These are phyloP conservation scores for Cyclocybe aegerita DNA, from an alignment of 768 basidiomycete species.

Conservation along the genomic window DNA sequence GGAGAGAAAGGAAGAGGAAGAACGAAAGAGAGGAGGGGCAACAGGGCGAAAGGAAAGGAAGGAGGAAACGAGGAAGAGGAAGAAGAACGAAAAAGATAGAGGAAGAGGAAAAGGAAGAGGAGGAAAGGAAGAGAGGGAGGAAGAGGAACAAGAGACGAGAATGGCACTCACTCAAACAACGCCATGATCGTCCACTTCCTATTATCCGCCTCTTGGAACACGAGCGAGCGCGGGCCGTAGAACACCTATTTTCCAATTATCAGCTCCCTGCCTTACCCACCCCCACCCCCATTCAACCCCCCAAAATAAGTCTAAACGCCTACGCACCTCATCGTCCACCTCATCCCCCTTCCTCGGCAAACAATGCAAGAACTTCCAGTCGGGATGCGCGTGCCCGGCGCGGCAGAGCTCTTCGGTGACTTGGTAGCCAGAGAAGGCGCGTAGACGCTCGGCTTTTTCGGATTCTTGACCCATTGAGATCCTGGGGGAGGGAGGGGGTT, in stretches of 20 bases:
- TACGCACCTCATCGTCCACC: conserved; percentile 88
- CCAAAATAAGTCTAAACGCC: too few species aligned
- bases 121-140: background rate
- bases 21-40: too few species aligned
- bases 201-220: conserved; percentile 94
- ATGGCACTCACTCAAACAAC: conserved; percentile 70
- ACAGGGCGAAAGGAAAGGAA: too few species aligned
- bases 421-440: conserved; percentile 91
- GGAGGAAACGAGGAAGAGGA: too few species aligned
- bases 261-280: too few species aligned
- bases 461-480: conserved; percentile 99
- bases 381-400: conserved; percentile 75
- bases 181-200: conserved; percentile 98
- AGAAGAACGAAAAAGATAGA: too few species aligned
- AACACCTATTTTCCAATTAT: conserved; percentile 76
- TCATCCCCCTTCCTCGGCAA: conserved; percentile 90
- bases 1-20: too few species aligned
- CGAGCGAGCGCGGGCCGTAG: conserved; percentile 88
- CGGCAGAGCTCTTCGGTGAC: conserved; percentile 86
- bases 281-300: too few species aligned
- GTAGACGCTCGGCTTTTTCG: conserved; percentile 82
- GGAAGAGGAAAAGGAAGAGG: too few species aligned
- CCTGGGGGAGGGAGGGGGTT: conserved; percentile 45
- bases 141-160: conserved; percentile 6
- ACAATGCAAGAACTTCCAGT: conserved; percentile 97